phyloP scores from a whole-genome alignment of 192 early-diverging fungal genomes.

The Backusella circina region DNA sequence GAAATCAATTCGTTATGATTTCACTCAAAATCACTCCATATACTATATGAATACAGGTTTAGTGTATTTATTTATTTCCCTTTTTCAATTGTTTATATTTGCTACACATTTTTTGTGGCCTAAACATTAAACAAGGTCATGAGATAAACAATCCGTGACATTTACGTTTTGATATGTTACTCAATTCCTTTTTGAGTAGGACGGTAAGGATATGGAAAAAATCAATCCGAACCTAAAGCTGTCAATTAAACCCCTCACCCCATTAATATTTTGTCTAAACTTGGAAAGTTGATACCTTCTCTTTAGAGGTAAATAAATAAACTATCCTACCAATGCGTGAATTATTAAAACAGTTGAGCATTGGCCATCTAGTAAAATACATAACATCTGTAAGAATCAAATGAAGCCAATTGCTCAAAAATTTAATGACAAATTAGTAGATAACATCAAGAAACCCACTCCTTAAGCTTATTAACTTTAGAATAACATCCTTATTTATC shows the following conservation, averaged over 20 bases:
- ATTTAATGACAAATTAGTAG: not conserved
- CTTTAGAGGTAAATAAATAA: not conserved
- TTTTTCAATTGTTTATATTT: not conserved
- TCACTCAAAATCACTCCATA: not conserved
- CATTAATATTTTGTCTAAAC: not conserved
- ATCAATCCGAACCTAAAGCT: not conserved
- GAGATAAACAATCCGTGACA: not conserved
- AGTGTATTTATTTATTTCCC: not conserved
- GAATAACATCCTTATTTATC: not conserved
- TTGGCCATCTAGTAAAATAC: not conserved
- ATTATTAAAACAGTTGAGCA: not conserved
- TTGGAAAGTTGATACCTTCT: not conserved
- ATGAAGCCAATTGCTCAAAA: not conserved
- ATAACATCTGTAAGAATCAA: not conserved
- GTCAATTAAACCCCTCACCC: not conserved
- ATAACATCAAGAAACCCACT: not conserved
- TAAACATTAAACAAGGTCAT: not conserved
- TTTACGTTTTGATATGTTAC: not conserved
- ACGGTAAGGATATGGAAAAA: not conserved
- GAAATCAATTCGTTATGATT: not conserved
- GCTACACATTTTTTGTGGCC: not conserved
- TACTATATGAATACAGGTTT: not conserved
- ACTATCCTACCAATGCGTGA: not conserved
- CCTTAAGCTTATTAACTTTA: not conserved
- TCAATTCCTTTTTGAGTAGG: not conserved